phyloP scores from a whole-genome alignment of 2,329 filamentous ascomycete genomes.

The Pseudogymnoascus sp. region DNA sequence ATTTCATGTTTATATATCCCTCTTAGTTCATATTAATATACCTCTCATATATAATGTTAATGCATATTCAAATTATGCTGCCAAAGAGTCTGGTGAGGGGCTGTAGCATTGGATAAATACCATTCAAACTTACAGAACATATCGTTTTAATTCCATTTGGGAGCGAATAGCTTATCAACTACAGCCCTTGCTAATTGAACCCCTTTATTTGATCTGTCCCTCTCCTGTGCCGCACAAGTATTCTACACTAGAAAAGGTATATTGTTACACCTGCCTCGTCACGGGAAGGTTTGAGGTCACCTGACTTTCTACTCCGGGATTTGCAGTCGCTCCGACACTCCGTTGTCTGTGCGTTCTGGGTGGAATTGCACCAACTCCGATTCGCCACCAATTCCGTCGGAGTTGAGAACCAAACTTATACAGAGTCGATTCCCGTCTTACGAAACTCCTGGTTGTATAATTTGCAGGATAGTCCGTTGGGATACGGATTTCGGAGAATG shows the following conservation, averaged over 20 bases:
- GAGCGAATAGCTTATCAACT: too few relatives aligned
- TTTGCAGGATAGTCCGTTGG: not conserved
- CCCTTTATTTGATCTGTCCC: too few relatives aligned
- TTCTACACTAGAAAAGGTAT: too few relatives aligned
- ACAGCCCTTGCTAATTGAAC: too few relatives aligned
- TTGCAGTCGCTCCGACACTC: not conserved
- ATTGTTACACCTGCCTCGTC: not conserved
- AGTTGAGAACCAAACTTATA: slow-evolving; percentile 2
- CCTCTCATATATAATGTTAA: not conserved
- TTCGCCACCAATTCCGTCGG: not conserved
- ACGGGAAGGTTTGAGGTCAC: not conserved
- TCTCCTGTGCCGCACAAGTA: too few relatives aligned
- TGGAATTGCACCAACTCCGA: not conserved
- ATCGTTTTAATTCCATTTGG: too few relatives aligned
- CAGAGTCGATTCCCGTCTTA: slow-evolving; percentile 3
- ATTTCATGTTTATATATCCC: not conserved
- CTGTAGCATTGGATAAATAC: too few relatives aligned
- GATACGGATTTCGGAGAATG: slow-evolving; percentile 1
- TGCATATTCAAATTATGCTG: not conserved
- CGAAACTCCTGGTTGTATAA: not conserved
- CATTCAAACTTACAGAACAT: too few relatives aligned
- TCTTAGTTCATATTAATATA: not conserved
- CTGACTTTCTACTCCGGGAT: not conserved
- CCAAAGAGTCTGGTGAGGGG: too few relatives aligned
- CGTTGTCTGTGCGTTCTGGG: not conserved